Conservation (phyloP, 2,329 filamentous ascomycete species). For the Geosmithia flava region DNA sequence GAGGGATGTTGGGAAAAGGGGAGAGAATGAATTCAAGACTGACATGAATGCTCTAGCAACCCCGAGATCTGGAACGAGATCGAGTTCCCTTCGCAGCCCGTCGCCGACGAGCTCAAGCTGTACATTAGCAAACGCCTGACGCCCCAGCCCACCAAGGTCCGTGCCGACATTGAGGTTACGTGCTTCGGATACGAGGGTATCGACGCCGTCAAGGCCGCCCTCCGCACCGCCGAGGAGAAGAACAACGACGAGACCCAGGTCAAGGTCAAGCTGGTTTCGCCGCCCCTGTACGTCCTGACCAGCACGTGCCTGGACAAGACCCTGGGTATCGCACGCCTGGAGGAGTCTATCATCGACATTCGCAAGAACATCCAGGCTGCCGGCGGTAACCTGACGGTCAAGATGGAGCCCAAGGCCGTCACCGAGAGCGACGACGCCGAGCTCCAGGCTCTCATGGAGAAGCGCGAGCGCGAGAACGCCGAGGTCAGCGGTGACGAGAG, state of each 20-base stretch:
- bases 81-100: constrained; percentile 72
- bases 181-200: constrained; percentile 97
- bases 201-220: constrained; percentile 89
- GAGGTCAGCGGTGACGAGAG: constrained; percentile 98
- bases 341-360: constrained; percentile 84
- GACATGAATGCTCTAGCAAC: constrained; percentile 45
- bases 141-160: constrained; percentile 96
- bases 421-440: constrained; percentile 98
- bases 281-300: constrained; percentile 91
- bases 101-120: constrained; percentile 78
- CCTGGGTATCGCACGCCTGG: constrained; percentile 69
- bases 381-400: constrained; percentile 73
- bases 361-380: constrained; percentile 64
- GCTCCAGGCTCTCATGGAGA: constrained; percentile 96
- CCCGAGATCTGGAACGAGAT: constrained; percentile 93
- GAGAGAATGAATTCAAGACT: constrained; percentile 5
- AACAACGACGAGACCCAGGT: constrained; percentile 90
- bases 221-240: constrained; percentile 80
- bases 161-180: constrained; percentile 92
- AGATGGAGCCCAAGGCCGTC: constrained; percentile 99
- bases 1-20: too few relatives aligned
- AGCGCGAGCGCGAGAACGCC: constrained; percentile 93
- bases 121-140: constrained; percentile 98
- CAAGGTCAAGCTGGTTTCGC: constrained; percentile 97
- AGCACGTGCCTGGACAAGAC: constrained; percentile 92